Base-by-base conservation (phyloP, 495 filamentous ascomycete genomes). In the Penicillium tannophilum region DNA sequence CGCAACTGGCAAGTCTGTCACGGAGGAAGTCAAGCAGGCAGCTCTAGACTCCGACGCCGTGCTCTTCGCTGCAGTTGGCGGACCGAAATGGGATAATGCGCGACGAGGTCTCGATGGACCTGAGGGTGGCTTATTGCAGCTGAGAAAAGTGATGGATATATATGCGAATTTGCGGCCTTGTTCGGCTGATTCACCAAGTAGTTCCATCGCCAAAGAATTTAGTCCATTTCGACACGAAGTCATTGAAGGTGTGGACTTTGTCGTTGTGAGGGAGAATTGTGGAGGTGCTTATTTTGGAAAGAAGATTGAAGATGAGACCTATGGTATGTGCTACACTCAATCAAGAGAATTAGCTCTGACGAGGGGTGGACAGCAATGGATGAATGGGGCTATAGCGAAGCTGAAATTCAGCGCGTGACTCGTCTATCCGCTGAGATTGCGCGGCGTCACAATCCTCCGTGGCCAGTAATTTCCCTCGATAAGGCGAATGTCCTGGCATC, bases 401-500 rank as follows among this genome's bases (percentile, higher is more conserved):
- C 67, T 11, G 80, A 83, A 54, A 72, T 83, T 62, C 72, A 81
- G 61, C 73, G 80, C 17, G 64, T 80, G n/a, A 71, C 76, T 4
- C 76, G 80, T 46, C 70, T 82, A 11, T 71, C 78, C 0, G 80
- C 78, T 0, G 67, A 79, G 42, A 64, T 83, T 14, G 79, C 80
- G 14, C 67, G 76, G 11, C 71, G 76, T 36, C 72, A 76, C 46
- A 60, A 76, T 55, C 76, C 76, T n/a, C 74, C 75, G 0, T 74
- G 74, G 68, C 74, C 74, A 10, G 74, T 80, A 2, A 76, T 77
- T 54, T 76, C 73, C 3, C 66, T 75, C 23, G 80, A 83, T 61
- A 83, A 82, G 55, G 80, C 79, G 0, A 83, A 83, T 60, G 80
- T 83, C 4, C 67, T 83, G 6, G 79, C 80, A 12, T 76, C 70